Evolutionary conservation across 148 eudicot species (phyloP), one percentile per base, ranked within the genome.

Genomic region (Rhododendron simsii): DNA sequence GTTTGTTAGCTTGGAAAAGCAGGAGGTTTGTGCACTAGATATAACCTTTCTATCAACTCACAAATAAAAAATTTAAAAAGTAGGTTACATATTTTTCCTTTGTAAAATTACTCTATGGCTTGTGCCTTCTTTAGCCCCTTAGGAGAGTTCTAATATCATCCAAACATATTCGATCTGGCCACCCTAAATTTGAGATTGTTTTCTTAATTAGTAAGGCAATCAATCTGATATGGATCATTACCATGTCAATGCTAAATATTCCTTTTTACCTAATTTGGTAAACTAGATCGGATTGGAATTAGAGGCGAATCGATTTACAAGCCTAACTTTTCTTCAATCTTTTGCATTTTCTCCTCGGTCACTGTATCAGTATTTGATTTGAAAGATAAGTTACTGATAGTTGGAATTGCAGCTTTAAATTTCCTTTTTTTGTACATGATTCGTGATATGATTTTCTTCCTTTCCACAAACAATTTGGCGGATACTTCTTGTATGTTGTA

Each of bases 401-500:
- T 41, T 28, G 78, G 77, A 41, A 14, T 45, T 44, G 15, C 39
- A 33, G 18, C 33, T 30, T 73, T 33, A 33, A 20, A 2, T 5
- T 73, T 84, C 73, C 20, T 16, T 82, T 33, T 33, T 63, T 73
- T 45, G 0, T 33, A 3, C 69, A 55, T 75, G 41, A 61, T 39
- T 61, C 30, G 45, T 12, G 21, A 7, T 9, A 26, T 50, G 13
- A 3, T 61, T 48, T 39, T 67, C 3, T 80, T 67, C 50, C 51
- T 65, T 80, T n/a, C 37, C 50, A 2, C 20, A 80, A 21, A 41
- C 48, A 39, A 33, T 80, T 21, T 80, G 78, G 51, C n/a, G 53
- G 57, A 47, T 86, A n/a, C 8, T 73, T 69, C 9, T 65, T 86
- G 76, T 89, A 59, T 89, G 80, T 51, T 85, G 80, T 87, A 59